phyloP scores from a whole-genome alignment of 2,329 filamentous ascomycete species.

The Pseudocercospora macadamiae region DNA sequence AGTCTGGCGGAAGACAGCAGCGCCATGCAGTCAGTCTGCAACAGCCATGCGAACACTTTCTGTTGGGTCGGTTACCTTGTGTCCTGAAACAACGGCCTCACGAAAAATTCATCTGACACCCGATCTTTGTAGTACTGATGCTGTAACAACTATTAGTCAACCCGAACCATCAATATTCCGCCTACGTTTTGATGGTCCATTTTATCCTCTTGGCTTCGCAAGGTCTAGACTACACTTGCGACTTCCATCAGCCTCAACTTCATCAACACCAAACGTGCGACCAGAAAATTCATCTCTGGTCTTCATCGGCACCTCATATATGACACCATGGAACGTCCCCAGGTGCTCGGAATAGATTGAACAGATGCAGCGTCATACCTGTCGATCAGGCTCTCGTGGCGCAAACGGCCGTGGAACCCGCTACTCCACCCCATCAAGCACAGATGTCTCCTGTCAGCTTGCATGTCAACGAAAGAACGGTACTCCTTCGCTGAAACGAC shows the following conservation, averaged over 20 bases:
- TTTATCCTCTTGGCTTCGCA: no score
- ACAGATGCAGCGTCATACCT: not conserved
- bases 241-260: not conserved
- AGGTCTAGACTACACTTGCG: no score
- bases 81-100: not conserved
- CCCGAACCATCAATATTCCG: not conserved
- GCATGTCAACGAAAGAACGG: not conserved
- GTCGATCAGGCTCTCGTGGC: constrained; percentile 5
- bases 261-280: not conserved
- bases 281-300: not conserved
- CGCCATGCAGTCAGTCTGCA: not conserved
- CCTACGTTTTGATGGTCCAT: not conserved
- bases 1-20: no score
- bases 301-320: not conserved
- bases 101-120: no score
- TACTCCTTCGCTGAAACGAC: constrained; percentile 1
- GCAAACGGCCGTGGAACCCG: constrained; percentile 1
- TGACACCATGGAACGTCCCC: not conserved
- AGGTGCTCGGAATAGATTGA: not conserved
- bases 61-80: not conserved
- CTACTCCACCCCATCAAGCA: no score
- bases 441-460: no score
- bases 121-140: not conserved
- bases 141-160: not conserved
- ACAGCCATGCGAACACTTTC: not conserved